phyloP scores from a whole-genome alignment of 2,329 filamentous ascomycete species.

The Pyricularia sp. region DNA sequence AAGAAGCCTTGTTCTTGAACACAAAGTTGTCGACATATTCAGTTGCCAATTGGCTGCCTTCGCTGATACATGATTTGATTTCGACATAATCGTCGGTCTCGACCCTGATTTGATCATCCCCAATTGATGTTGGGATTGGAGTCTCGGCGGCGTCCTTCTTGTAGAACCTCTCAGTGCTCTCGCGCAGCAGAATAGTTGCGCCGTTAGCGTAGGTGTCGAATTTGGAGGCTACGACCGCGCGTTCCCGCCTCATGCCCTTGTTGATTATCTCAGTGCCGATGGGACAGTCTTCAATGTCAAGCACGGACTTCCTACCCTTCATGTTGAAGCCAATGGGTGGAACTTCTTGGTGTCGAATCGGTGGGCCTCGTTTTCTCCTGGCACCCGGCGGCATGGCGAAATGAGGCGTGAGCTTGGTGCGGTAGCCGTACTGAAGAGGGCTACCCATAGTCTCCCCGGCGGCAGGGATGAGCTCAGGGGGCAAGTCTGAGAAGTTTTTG shows the following conservation, averaged over 20 bases:
- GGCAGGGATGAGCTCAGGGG: constrained; percentile 63
- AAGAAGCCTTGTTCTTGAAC: constrained; percentile 85
- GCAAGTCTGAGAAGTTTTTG: constrained; percentile 78
- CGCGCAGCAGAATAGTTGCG: constrained; percentile 80
- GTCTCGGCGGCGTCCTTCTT: constrained; percentile 25
- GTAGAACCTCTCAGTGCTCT: constrained; percentile 63
- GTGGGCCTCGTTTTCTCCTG: constrained; percentile 31
- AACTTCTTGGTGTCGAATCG: constrained; percentile 44
- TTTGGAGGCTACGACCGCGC: constrained; percentile 64
- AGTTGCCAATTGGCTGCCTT: constrained; percentile 71
- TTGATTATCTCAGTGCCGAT: constrained; percentile 84
- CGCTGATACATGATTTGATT: constrained; percentile 80
- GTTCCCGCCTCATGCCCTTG: constrained; percentile 67
- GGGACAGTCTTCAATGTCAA: constrained; percentile 96
- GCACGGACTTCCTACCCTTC: constrained; percentile 68
- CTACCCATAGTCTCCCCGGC: constrained; percentile 82
- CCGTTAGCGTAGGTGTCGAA: constrained; percentile 66
- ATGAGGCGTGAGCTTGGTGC: constrained; percentile 94
- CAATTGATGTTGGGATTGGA: background rate
- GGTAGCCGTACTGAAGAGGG: constrained; percentile 84
- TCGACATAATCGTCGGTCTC: constrained; percentile 57
- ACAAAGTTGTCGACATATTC: constrained; percentile 81
- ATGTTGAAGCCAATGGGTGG: constrained; percentile 85
- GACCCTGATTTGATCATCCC: constrained; percentile 34
- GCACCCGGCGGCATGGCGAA: constrained; percentile 58